These are phyloP conservation scores for Vicia sativa DNA, from an alignment of 306 rosid species.

Conservation along the genomic window DNA sequence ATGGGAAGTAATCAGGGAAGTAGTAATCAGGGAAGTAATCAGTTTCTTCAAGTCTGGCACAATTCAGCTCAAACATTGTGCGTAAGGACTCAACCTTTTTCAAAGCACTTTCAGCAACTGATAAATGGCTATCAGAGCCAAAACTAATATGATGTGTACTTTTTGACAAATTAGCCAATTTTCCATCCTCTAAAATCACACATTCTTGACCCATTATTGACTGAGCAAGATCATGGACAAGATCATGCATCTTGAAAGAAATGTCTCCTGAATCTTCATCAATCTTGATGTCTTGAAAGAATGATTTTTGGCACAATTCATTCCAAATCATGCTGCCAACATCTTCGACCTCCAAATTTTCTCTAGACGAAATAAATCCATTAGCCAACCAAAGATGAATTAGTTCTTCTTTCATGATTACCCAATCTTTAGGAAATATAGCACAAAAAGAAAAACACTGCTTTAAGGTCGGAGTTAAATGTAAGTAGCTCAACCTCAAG, in stretches of 20 bases:
- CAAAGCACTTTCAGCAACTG: background rate
- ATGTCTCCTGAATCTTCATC: background rate
- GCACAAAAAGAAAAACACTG: conserved; percentile 15
- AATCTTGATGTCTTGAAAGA: background rate
- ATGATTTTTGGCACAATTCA: conserved; percentile 11
- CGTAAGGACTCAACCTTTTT: background rate
- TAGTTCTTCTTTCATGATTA: conserved; percentile 9
- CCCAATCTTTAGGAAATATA: conserved; percentile 17
- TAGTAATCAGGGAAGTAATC: too few species aligned
- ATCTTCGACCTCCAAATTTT: conserved; percentile 16
- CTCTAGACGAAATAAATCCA: background rate
- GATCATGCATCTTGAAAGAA: background rate
- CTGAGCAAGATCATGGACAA: conserved; percentile 10
- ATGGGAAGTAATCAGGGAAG: too few species aligned
- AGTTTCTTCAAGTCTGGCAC: too few species aligned
- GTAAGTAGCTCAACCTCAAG: background rate
- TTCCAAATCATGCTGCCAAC: conserved; percentile 7
- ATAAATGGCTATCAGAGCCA: rapidly evolving
- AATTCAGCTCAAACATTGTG: background rate
- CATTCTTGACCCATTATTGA: conserved; percentile 11
- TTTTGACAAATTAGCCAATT: background rate
- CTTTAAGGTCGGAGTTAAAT: background rate
- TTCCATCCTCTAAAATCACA: background rate
- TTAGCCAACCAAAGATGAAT: conserved; percentile 19
- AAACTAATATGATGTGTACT: conserved; percentile 12